Conservation (phyloP, 768 basidiomycete species). For the Exsudoporus frostii region DNA sequence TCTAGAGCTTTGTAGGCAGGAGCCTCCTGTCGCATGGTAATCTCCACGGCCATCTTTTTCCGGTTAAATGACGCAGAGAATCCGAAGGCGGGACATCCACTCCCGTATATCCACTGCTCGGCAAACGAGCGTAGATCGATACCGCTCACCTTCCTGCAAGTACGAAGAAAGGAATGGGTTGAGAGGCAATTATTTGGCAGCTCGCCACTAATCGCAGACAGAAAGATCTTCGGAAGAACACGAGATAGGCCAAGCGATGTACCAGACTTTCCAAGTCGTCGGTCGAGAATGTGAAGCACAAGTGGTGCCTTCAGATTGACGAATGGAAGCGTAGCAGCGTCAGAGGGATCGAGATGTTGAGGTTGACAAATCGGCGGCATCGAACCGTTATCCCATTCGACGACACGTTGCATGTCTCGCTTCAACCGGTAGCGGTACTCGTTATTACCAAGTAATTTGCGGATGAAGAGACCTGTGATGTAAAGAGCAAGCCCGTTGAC, state of each 20-base stretch:
- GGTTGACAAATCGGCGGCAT: slow-evolving; percentile 96
- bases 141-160: slow-evolving; percentile 90
- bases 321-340: slow-evolving; percentile 74
- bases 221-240: slow-evolving; percentile 90
- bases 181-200: slow-evolving; percentile 81
- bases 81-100: slow-evolving; percentile 89
- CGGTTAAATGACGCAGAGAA: slow-evolving; percentile 92
- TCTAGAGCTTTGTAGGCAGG: slow-evolving; percentile 69
- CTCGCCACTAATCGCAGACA: slow-evolving; percentile 91
- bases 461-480: slow-evolving; percentile 83
- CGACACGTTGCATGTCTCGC: slow-evolving; percentile 92
- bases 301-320: slow-evolving; percentile 94
- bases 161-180: slow-evolving; percentile 86
- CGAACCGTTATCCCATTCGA: slow-evolving; percentile 80
- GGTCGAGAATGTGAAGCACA: slow-evolving; percentile 94
- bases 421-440: slow-evolving; percentile 94
- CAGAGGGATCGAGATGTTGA: slow-evolving; percentile 79
- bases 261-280: slow-evolving; percentile 90
- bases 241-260: slow-evolving; percentile 93
- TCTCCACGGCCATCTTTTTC: slow-evolving; percentile 98
- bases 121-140: slow-evolving; percentile 88
- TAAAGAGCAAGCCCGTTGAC: slow-evolving; percentile 91
- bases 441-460: slow-evolving; percentile 89
- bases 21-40: slow-evolving; percentile 86
- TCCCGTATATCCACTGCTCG: slow-evolving; percentile 99